Evolutionary conservation across 2,329 filamentous ascomycete genomes (phyloP).

Genomic region (Aspergillus costaricaensis): DNA sequence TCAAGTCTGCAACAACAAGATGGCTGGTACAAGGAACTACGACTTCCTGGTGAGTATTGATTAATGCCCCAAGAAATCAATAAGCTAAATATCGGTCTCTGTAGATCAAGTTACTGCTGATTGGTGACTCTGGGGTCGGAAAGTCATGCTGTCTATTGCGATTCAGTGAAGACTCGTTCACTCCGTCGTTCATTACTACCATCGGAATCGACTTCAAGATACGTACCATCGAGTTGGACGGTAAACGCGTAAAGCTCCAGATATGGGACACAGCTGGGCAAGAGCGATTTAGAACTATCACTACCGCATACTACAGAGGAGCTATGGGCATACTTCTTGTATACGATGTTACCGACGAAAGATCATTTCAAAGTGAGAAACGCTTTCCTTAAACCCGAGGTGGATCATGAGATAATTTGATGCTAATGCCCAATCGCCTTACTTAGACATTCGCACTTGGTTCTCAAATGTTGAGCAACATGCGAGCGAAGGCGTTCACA

Average conservation of each 20-base stretch:
- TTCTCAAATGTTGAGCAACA: constrained; percentile 99
- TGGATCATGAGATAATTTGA: background rate
- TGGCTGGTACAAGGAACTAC: constrained; percentile 98
- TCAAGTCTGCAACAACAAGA: constrained; percentile 42
- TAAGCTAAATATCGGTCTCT: constrained; percentile 23
- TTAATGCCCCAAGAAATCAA: constrained; percentile 1
- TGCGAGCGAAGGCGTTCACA: constrained; percentile 98
- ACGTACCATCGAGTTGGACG: constrained; percentile 96
- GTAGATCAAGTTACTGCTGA: constrained; percentile 94
- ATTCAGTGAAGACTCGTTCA: constrained; percentile 97
- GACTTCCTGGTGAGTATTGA: constrained; percentile 81
- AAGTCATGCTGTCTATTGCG: constrained; percentile 96
- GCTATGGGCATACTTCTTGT: constrained; percentile 98
- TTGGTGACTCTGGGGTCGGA: constrained; percentile 93
- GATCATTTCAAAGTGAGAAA: constrained; percentile 86
- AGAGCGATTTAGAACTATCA: constrained; percentile 98
- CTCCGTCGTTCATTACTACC: constrained; percentile 95
- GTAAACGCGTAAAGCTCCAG: constrained; percentile 97
- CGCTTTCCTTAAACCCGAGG: background rate
- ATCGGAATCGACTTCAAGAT: constrained; percentile 99
- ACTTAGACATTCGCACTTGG: constrained; percentile 94
- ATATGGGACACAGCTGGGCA: constrained; percentile 99
- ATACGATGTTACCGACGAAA: constrained; percentile 96
- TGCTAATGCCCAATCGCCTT: constrained; percentile 15
- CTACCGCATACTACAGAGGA: constrained; percentile 96